Percentiles rank a stretch among this genome's conserved stretches.
phyloP scores from a whole-genome alignment of 306 rosid species.

The Gillenia trifoliata region DNA sequence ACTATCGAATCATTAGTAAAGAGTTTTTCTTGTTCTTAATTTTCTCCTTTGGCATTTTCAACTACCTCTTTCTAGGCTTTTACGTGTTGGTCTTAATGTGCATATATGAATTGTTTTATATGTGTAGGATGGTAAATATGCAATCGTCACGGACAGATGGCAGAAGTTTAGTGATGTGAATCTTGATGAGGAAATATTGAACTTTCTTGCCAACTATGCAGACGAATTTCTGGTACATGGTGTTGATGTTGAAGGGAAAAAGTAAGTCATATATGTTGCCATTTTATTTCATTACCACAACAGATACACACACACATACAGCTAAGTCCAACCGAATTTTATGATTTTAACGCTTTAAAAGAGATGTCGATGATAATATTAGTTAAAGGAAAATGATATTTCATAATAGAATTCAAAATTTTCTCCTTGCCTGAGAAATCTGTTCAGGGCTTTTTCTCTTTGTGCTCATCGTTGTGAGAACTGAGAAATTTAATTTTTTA shows the following conservation, averaged over 20 bases:
- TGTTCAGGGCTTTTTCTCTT: not conserved
- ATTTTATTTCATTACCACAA: not conserved
- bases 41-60: not conserved
- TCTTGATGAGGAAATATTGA: conserved; percentile 51
- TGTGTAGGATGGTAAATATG: conserved; percentile 74
- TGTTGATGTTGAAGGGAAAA: conserved; percentile 97
- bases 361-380: not conserved
- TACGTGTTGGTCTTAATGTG: not conserved
- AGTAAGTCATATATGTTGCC: conserved; percentile 35
- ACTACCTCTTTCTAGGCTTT: conserved; percentile 1
- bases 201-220: conserved; percentile 76
- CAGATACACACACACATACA: no score
- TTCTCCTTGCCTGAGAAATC: not conserved
- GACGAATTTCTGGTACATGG: conserved; percentile 96
- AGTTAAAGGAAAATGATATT: not conserved
- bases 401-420: not conserved
- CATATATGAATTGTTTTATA: conserved; percentile 11
- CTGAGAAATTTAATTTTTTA: not conserved
- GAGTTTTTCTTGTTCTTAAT: not conserved
- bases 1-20: not conserved
- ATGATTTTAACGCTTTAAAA: not conserved
- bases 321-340: not conserved
- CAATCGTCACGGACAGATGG: conserved; percentile 94
- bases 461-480: not conserved
- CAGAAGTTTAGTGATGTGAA: conserved; percentile 87